A percentile compares a stretch with the other conserved stretches of the same genome.
phyloP scores from a whole-genome alignment of 2,329 filamentous ascomycete species.

The Clarireedia sp. region DNA sequence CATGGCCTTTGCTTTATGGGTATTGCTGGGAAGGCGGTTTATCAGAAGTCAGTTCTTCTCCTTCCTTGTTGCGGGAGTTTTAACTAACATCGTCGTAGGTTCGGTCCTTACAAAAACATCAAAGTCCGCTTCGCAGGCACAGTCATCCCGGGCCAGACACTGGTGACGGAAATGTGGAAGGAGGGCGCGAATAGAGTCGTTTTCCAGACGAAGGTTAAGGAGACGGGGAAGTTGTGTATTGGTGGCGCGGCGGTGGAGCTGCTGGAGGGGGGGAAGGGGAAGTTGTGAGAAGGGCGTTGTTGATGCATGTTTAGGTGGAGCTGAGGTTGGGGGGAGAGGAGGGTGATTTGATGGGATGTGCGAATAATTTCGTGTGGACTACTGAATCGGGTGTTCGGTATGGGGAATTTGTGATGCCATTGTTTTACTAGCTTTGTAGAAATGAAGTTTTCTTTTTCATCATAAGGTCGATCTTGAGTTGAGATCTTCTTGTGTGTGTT shows the following conservation, averaged over 20 bases:
- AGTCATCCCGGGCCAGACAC: conserved; percentile 80
- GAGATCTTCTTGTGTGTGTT: too few species aligned
- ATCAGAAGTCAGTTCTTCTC: conserved; percentile 50
- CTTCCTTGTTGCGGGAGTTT: background rate
- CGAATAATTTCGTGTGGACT: too few species aligned
- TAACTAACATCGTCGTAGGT: background rate
- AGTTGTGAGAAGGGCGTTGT: background rate
- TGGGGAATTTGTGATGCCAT: too few species aligned
- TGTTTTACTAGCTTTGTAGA: too few species aligned
- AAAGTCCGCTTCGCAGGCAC: conserved; percentile 87
- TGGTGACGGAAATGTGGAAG: conserved; percentile 92
- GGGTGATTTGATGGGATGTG: background rate
- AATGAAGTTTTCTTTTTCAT: too few species aligned
- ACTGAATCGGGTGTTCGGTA: too few species aligned
- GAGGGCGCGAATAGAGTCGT: conserved; percentile 67
- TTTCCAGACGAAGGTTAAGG: conserved; percentile 84
- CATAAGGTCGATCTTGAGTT: too few species aligned
- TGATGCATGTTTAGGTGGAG: background rate
- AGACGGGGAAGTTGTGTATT: conserved; percentile 86
- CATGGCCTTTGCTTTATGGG: conserved; percentile 97
- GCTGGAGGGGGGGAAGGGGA: background rate
- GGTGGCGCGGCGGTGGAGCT: conserved; percentile 74
- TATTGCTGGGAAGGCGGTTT: conserved; percentile 82
- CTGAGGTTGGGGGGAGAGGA: background rate
- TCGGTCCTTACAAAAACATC: conserved; percentile 78